Conservation (phyloP, 78 protist genomes). For the Pelomyxa schiedti region DNA sequence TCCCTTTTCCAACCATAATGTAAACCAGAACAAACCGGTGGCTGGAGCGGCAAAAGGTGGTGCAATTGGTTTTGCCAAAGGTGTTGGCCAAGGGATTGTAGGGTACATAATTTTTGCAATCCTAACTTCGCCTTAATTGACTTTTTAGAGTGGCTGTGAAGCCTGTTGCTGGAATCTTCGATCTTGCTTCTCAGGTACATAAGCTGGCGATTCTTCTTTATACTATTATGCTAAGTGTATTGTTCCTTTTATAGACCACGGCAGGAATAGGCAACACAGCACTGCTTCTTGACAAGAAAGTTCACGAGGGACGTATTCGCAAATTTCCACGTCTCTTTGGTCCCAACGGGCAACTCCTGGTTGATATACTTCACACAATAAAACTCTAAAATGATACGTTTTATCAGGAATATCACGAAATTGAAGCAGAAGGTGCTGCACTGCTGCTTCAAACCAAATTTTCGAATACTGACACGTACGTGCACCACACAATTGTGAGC, state of each 20-base stretch:
- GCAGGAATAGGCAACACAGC: conserved; percentile 72
- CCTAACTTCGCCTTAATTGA: too few species aligned
- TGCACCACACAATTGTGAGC: not conserved
- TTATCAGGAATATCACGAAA: not conserved
- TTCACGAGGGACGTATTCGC: not conserved
- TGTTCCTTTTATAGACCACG: conserved; percentile 8
- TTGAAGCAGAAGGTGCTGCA: not conserved
- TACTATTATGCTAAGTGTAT: not conserved
- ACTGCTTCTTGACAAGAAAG: conserved; percentile 13
- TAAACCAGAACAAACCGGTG: conserved; percentile 25
- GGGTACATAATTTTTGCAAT: too few species aligned
- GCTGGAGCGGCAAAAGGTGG: conserved; percentile 64
- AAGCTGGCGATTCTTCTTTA: too few species aligned
- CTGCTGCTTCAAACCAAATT: not conserved
- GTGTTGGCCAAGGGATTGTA: conserved; percentile 66
- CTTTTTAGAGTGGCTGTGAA: conserved; percentile 65
- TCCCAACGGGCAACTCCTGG: not conserved
- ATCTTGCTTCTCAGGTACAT: conserved; percentile 21
- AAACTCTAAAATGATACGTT: too few species aligned
- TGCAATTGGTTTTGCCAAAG: conserved; percentile 60
- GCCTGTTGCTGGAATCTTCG: conserved; percentile 73
- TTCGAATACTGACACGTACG: not conserved
- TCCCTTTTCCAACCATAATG: not conserved
- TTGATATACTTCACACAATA: too few species aligned
- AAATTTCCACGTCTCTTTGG: not conserved